These are phyloP conservation scores for Beta corolliflora DNA, from an alignment of 179 eudicot species.

Conservation along the genomic window DNA sequence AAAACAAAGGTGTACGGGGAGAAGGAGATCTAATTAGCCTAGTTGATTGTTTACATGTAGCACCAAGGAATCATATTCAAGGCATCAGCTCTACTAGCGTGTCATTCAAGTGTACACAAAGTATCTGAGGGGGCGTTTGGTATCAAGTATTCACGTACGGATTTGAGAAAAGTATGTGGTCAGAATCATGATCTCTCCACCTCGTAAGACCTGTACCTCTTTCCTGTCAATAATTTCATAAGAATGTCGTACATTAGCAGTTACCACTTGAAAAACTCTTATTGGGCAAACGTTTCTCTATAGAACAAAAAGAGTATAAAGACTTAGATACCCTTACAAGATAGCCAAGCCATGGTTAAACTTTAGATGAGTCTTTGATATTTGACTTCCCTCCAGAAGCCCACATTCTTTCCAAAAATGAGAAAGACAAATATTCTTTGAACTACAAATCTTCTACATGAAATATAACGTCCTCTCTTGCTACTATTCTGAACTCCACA, in stretches of 20 bases:
- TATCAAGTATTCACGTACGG: slow-evolving; percentile 22
- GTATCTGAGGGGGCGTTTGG: neutral
- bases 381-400: too few species aligned
- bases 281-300: neutral
- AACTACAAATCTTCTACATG: too few species aligned
- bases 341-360: too few species aligned
- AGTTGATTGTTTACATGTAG: neutral
- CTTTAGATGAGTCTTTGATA: too few species aligned
- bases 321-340: too few species aligned
- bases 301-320: too few species aligned
- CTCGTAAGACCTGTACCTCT: slow-evolving; percentile 53
- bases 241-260: neutral
- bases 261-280: neutral
- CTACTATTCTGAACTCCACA: too few species aligned
- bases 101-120: neutral
- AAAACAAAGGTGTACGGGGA: neutral
- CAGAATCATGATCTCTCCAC: slow-evolving; percentile 54
- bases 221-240: slow-evolving; percentile 55
- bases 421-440: too few species aligned
- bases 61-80: neutral
- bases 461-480: too few species aligned
- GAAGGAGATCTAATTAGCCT: neutral
- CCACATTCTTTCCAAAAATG: too few species aligned
- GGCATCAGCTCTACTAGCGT: neutral
- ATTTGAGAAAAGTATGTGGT: slow-evolving; percentile 65